These are phyloP conservation scores for Phaeotremella fagi DNA, from an alignment of 768 basidiomycete species.

Conservation along the genomic window DNA sequence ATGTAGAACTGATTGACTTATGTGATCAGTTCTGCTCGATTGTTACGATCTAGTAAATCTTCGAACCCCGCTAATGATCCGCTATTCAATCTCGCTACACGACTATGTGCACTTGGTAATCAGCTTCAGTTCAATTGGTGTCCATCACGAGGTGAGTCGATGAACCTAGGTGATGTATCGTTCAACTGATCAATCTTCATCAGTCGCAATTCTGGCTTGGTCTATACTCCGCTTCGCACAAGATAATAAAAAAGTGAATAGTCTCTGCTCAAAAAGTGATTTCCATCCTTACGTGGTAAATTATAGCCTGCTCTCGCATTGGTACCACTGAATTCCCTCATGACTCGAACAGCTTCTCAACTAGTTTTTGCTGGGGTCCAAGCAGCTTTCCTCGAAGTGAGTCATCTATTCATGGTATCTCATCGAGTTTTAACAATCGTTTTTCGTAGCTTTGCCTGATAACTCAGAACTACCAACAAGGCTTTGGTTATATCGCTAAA, in stretches of 20 bases:
- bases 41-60: constrained; percentile 2
- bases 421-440: neutral
- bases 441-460: constrained; percentile 16
- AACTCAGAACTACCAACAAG: constrained; percentile 10
- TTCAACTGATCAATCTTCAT: neutral
- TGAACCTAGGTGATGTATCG: neutral
- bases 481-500: constrained; percentile 5
- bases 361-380: constrained; percentile 22
- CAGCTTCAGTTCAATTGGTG: constrained; percentile 14
- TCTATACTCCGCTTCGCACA: constrained; percentile 22
- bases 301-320: constrained; percentile 11
- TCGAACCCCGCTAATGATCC: constrained; percentile 6
- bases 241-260: constrained; percentile 16
- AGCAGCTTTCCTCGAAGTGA: constrained; percentile 35
- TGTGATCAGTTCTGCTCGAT: constrained; percentile 15
- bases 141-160: constrained; percentile 17
- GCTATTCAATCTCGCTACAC: constrained; percentile 9
- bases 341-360: neutral
- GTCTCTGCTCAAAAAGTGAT: constrained; percentile 1
- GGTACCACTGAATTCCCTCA: constrained; percentile 8
- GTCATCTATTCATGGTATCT: neutral
- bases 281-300: neutral
- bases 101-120: constrained; percentile 18
- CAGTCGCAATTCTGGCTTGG: constrained; percentile 17
- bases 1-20: neutral